Conservation (phyloP, 2,329 filamentous ascomycete genomes). For the Ophiosphaerella korrae region DNA sequence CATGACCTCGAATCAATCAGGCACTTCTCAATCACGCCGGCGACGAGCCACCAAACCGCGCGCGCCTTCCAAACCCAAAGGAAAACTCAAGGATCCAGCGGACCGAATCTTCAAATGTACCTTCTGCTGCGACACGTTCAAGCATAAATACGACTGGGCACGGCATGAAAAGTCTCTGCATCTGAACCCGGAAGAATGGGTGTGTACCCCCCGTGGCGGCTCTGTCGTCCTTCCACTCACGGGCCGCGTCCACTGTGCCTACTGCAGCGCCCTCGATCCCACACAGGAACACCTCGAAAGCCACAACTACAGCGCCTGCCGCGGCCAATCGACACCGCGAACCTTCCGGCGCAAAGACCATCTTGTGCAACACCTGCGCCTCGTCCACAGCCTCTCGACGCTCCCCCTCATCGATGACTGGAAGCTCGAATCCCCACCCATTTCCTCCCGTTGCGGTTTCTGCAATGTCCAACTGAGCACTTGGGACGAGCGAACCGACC, state of each 20-base stretch:
- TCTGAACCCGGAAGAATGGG: slow-evolving; percentile 40
- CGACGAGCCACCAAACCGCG: slow-evolving; percentile 11
- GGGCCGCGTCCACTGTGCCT: slow-evolving; percentile 60
- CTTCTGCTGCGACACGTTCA: slow-evolving; percentile 37
- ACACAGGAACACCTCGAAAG: slow-evolving; percentile 59
- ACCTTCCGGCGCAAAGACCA: slow-evolving; percentile 66
- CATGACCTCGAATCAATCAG: slow-evolving; percentile 50
- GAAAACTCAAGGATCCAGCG: slow-evolving; percentile 11
- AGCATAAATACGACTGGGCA: slow-evolving; percentile 36
- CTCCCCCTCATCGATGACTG: slow-evolving; percentile 67
- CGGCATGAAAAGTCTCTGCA: slow-evolving; percentile 37
- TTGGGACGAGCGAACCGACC: slow-evolving; percentile 56
- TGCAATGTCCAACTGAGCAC: slow-evolving; percentile 49
- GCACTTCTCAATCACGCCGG: slow-evolving; percentile 49
- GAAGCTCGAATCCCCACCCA: slow-evolving; percentile 57
- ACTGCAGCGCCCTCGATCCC: slow-evolving; percentile 60
- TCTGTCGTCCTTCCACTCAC: slow-evolving; percentile 59
- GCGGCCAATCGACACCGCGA: slow-evolving; percentile 62
- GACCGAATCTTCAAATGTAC: slow-evolving; percentile 35
- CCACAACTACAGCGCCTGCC: slow-evolving; percentile 65
- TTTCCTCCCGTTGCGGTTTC: slow-evolving; percentile 58
- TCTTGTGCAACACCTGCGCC: slow-evolving; percentile 62
- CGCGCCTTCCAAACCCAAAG: slow-evolving; percentile 5
- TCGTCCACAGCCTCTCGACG: slow-evolving; percentile 63
- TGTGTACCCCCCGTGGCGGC: slow-evolving; percentile 61